phyloP scores from a whole-genome alignment of 441 rosid species.

The Syzygium syzygioides region DNA sequence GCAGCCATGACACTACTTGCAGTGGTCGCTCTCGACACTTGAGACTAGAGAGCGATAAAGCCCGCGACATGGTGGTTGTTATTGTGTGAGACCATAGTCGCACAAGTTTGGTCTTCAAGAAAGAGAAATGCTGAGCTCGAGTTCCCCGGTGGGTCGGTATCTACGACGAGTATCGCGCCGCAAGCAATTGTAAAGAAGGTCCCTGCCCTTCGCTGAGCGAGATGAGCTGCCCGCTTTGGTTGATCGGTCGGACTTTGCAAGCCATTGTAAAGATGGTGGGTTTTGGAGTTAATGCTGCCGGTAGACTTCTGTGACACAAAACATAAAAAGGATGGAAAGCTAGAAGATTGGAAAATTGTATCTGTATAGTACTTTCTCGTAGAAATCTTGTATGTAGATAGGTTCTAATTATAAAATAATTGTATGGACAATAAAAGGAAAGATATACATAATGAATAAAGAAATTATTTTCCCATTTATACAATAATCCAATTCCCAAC shows the following conservation, averaged over 20 bases:
- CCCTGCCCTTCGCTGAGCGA: too few species aligned
- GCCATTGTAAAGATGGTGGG: too few species aligned
- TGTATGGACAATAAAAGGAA: not conserved
- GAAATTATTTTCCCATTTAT: not conserved
- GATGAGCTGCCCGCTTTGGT: too few species aligned
- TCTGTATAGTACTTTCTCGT: too few species aligned
- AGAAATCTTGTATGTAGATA: not conserved
- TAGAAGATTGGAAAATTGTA: not conserved
- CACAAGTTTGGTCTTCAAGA: not conserved
- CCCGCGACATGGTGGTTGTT: not conserved
- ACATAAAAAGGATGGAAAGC: not conserved
- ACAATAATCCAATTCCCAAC: not conserved
- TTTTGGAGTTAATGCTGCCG: too few species aligned
- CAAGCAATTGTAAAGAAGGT: too few species aligned
- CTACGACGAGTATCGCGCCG: not conserved
- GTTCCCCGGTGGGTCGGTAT: too few species aligned
- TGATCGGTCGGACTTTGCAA: too few species aligned
- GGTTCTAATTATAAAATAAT: not conserved
- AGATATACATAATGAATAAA: not conserved
- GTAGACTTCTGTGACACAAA: too few species aligned
- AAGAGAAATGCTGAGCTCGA: too few species aligned
- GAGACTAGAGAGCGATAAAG: not conserved
- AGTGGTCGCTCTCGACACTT: not conserved
- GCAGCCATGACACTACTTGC: not conserved
- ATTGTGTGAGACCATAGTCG: not conserved